Evolutionary conservation across 1,139 yeast species (phyloP).

Genomic region (Saccharomycopsis hybrid): DNA sequence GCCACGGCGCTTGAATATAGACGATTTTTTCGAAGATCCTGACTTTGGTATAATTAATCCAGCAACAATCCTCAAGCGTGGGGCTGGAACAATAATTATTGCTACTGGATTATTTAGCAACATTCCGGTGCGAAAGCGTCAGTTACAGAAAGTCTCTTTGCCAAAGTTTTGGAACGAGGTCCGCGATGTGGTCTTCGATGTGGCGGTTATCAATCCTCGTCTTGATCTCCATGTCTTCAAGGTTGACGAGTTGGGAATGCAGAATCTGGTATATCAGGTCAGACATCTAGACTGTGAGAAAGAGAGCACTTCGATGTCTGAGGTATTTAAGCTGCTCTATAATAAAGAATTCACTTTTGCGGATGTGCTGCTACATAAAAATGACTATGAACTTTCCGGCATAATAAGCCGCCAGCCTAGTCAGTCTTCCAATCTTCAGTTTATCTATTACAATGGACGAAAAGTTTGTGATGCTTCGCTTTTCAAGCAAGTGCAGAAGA

Average conservation of each 20-base stretch:
- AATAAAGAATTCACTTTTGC: too few species aligned
- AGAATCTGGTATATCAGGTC: slow-evolving; percentile 3
- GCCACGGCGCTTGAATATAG: not conserved
- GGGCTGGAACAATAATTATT: slow-evolving; percentile 50
- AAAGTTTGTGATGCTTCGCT: slow-evolving; percentile 26
- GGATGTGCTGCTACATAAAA: too few species aligned
- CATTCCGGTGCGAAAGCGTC: slow-evolving; percentile 51
- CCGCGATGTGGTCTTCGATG: slow-evolving; percentile 32
- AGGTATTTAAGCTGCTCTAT: too few species aligned
- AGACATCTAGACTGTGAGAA: not conserved
- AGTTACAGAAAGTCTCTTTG: slow-evolving; percentile 27
- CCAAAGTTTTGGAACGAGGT: slow-evolving; percentile 30
- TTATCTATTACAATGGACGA: slow-evolving; percentile 41
- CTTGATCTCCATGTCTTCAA: slow-evolving; percentile 25
- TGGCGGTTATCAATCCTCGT: slow-evolving; percentile 31
- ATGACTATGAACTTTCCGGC: too few species aligned
- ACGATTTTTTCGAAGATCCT: not conserved
- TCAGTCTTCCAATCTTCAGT: slow-evolving; percentile 37
- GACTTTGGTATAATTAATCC: not conserved
- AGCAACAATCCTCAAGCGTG: slow-evolving; percentile 9
- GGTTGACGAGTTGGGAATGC: slow-evolving; percentile 15
- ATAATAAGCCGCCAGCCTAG: too few species aligned
- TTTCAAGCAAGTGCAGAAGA: slow-evolving; percentile 30
- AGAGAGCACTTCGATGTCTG: too few species aligned
- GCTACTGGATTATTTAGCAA: slow-evolving; percentile 45